Percentiles rank a stretch among this genome's conserved stretches.
Evolutionary conservation across 2,329 filamentous ascomycete species (phyloP).

Genomic region (Sporothrix curviconia): DNA sequence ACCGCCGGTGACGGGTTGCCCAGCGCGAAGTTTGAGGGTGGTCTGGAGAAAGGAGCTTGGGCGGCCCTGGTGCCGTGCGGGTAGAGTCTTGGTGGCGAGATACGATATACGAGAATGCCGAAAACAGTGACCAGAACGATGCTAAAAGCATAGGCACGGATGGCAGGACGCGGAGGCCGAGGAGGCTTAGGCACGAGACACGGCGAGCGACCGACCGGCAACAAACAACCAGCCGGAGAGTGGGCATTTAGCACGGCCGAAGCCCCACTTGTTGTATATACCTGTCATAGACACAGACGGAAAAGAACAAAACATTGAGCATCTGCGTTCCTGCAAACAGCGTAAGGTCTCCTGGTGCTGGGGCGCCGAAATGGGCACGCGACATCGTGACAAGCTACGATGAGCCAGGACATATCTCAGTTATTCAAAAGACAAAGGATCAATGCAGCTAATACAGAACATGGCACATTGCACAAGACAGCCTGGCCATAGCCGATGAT

Average conservation of each 20-base stretch:
- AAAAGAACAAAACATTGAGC: not conserved
- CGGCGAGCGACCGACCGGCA: not conserved
- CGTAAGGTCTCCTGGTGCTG: not conserved
- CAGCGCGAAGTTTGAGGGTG: conserved; percentile 64
- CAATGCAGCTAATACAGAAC: too few species aligned
- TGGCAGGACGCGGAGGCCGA: conserved; percentile 10
- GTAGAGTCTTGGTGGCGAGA: conserved; percentile 35
- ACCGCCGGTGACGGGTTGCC: conserved; percentile 63
- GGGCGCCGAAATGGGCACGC: too few species aligned
- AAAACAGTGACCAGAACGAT: too few species aligned
- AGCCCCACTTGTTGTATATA: conserved; percentile 15
- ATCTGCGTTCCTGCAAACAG: not conserved
- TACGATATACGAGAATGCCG: not conserved
- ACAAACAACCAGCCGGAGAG: not conserved
- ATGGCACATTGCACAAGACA: too few species aligned
- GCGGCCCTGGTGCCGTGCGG: conserved; percentile 58
- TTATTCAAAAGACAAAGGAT: too few species aligned
- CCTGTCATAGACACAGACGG: conserved; percentile 13
- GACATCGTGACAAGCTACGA: too few species aligned
- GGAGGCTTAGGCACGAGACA: not conserved
- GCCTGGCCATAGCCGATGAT: too few species aligned
- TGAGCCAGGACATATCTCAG: too few species aligned
- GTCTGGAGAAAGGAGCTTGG: conserved; percentile 68
- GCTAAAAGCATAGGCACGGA: conserved; percentile 9
- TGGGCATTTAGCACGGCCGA: not conserved